Conservation (phyloP, 768 basidiomycete species). For the Suillus fuscotomentosus region DNA sequence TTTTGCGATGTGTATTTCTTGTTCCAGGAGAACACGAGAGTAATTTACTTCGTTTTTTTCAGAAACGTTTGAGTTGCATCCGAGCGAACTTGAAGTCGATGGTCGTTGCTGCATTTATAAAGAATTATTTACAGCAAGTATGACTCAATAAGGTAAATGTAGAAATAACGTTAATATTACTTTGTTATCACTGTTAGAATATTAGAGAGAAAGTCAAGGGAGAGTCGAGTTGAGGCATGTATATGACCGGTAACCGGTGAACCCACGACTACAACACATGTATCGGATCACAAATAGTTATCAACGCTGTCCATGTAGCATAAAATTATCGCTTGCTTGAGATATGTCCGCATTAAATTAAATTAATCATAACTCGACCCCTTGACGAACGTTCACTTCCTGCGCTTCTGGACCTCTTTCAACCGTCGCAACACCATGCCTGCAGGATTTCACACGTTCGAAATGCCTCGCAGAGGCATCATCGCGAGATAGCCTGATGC, state of each 20-base stretch:
- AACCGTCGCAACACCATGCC: conserved; percentile 7
- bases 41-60: neutral
- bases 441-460: conserved; percentile 25
- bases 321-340: neutral
- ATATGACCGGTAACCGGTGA: neutral
- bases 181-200: neutral
- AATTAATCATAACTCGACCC: conserved; percentile 12
- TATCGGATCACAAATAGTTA: neutral
- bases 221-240: neutral
- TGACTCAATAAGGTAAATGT: neutral
- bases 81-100: neutral
- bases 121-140: neutral
- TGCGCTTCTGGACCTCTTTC: conserved; percentile 9
- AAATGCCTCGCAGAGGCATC: conserved; percentile 31
- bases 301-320: neutral
- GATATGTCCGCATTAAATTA: neutral
- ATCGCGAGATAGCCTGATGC: conserved; percentile 27
- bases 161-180: neutral
- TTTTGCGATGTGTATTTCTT: neutral
- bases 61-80: neutral
- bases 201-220: neutral
- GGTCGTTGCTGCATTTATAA: neutral
- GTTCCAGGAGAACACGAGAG: neutral
- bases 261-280: neutral
- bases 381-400: conserved; percentile 20